These are phyloP conservation scores for Neoboletus magnificus DNA, from an alignment of 768 basidiomycete genomes.

Conservation along the genomic window DNA sequence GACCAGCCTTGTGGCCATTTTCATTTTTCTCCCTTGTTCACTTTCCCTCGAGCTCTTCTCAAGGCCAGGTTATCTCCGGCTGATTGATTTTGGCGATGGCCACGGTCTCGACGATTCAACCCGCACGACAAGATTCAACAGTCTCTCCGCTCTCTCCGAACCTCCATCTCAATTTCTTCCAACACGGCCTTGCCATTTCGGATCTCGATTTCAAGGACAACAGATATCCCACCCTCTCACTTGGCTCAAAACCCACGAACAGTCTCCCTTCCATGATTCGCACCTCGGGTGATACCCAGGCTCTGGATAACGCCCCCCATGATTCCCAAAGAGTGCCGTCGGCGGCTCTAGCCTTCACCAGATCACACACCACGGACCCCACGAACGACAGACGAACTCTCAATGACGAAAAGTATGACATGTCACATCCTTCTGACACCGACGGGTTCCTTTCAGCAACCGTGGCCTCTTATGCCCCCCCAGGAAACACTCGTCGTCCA, in stretches of 20 bases:
- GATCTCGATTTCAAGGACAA: constrained; percentile 64
- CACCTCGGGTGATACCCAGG: constrained; percentile 25
- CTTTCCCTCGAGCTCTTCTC: constrained; percentile 14
- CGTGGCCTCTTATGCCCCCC: constrained; percentile 44
- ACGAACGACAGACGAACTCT: constrained; percentile 21
- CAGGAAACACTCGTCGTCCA: constrained; percentile 44
- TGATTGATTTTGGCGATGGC: constrained; percentile 27
- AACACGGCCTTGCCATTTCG: constrained; percentile 50
- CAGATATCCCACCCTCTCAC: constrained; percentile 45
- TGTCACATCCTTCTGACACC: constrained; percentile 12
- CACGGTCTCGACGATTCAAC: constrained; percentile 53
- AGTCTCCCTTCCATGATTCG: constrained; percentile 31
- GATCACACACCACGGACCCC: constrained; percentile 14
- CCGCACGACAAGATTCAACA: constrained; percentile 40
- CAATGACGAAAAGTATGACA: constrained; percentile 23
- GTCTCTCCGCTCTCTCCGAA: constrained; percentile 30
- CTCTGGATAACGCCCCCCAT: constrained; percentile 21
- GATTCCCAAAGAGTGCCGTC: constrained; percentile 14
- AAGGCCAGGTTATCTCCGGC: constrained; percentile 20
- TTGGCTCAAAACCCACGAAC: constrained; percentile 22
- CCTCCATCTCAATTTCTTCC: constrained; percentile 43
- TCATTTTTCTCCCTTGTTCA: constrained; percentile 2
- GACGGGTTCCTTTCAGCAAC: constrained; percentile 26
- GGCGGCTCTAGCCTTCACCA: constrained; percentile 10
- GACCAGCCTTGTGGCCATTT: constrained; percentile 6